Evolutionary conservation across 2,329 filamentous ascomycete genomes (phyloP).

Genomic region (Ascochyta rabiei): DNA sequence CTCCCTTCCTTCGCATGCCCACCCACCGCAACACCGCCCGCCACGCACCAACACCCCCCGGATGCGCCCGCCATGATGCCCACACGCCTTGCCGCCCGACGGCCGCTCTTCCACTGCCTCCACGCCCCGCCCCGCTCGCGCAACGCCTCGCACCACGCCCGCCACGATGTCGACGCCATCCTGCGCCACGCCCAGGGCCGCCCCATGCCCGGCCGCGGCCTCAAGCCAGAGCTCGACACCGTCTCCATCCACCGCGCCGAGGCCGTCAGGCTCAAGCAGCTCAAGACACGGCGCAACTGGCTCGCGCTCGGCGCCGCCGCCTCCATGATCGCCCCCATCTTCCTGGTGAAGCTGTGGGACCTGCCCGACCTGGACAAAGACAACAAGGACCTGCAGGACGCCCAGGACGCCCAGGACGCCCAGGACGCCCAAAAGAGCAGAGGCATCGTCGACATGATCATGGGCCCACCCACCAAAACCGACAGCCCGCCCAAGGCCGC

Average conservation of each 20-base stretch:
- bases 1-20: too few relatives aligned
- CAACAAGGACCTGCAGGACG: conserved; percentile 24
- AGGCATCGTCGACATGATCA: conserved; percentile 33
- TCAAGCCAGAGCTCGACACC: conserved; percentile 30
- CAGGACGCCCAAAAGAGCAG: conserved; percentile 17
- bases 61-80: conserved; percentile 37
- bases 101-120: conserved; percentile 40
- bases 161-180: conserved; percentile 22
- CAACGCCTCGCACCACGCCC: conserved; percentile 24
- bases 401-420: too few relatives aligned
- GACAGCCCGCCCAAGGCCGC: conserved; percentile 39
- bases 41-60: neutral
- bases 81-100: conserved; percentile 37
- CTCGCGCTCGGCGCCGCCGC: conserved; percentile 42
- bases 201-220: conserved; percentile 12
- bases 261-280: conserved; percentile 34
- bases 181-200: conserved; percentile 16
- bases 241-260: conserved; percentile 45
- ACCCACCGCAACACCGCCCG: too few relatives aligned
- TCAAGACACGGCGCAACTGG: conserved; percentile 40
- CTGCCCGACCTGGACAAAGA: conserved; percentile 33
- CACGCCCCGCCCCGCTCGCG: conserved; percentile 23
- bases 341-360: conserved; percentile 43
- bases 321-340: conserved; percentile 46
- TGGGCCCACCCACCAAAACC: conserved; percentile 33